Conservation (phyloP, 306 rosid species). For the Fragaria ananassa region DNA sequence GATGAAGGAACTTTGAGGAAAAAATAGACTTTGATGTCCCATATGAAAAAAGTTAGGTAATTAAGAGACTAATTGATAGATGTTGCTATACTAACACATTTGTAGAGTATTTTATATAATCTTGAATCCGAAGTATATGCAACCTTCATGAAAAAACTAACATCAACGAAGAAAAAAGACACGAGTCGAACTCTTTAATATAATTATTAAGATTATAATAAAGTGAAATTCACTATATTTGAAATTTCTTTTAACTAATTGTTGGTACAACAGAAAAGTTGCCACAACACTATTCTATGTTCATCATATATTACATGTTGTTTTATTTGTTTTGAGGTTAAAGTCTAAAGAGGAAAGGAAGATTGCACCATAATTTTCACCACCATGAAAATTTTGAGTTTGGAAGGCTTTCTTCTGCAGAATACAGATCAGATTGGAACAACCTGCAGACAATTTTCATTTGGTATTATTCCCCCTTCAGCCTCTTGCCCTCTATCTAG, state of each 20-base stretch:
- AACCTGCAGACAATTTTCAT: background rate
- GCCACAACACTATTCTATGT: background rate
- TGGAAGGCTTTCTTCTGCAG: background rate
- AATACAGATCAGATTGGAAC: background rate
- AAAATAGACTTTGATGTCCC: background rate
- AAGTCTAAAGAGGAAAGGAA: background rate
- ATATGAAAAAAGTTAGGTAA: conserved; percentile 2
- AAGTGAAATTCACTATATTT: background rate
- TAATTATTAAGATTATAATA: background rate
- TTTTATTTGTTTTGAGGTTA: background rate
- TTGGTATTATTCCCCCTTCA: background rate
- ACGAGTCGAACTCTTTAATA: background rate
- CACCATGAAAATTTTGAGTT: background rate
- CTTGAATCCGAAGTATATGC: background rate
- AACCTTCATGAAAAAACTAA: background rate
- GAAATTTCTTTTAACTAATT: background rate
- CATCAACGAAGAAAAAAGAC: background rate
- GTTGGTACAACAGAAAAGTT: too few species aligned
- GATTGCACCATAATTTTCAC: background rate
- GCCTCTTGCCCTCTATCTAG: background rate
- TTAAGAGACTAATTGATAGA: background rate
- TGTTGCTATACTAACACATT: background rate
- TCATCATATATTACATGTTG: background rate
- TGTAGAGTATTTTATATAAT: background rate
- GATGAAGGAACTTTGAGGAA: conserved; percentile 8